Conservation (phyloP, 106 monocot species). For the Dactylorhiza incarnata region DNA sequence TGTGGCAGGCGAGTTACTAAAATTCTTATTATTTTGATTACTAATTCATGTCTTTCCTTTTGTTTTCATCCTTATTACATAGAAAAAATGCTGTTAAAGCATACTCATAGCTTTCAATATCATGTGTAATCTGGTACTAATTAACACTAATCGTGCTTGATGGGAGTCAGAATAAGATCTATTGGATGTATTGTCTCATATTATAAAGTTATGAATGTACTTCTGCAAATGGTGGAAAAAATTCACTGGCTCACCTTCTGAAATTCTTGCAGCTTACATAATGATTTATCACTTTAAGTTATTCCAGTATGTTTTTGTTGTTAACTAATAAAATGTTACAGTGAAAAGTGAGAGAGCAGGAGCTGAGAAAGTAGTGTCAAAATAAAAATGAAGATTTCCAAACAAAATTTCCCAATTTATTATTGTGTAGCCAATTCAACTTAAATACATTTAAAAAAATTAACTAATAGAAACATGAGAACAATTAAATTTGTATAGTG, state of each 20-base stretch:
- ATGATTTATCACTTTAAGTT: not conserved
- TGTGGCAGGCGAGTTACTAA: slow-evolving; percentile 75
- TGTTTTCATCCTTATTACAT: not conserved
- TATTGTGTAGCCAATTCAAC: no score
- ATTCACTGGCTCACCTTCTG: not conserved
- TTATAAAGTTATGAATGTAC: not conserved
- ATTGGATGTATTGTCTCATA: not conserved
- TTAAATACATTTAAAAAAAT: no score
- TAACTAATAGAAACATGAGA: no score
- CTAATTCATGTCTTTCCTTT: not conserved
- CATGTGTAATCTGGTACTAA: not conserved
- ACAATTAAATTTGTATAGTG: no score
- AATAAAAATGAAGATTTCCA: not conserved
- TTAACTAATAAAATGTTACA: not conserved
- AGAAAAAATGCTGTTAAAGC: not conserved
- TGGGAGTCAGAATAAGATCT: not conserved
- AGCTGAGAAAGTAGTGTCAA: not conserved
- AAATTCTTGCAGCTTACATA: not conserved
- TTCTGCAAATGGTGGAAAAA: not conserved
- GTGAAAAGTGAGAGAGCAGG: not conserved
- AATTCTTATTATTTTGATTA: not conserved
- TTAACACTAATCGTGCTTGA: not conserved
- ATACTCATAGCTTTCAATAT: not conserved
- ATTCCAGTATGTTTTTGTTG: not conserved
- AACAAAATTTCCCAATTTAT: no score